Evolutionary conservation across 345 rosid species (phyloP).

Genomic region (Euphorbia lathyris): DNA sequence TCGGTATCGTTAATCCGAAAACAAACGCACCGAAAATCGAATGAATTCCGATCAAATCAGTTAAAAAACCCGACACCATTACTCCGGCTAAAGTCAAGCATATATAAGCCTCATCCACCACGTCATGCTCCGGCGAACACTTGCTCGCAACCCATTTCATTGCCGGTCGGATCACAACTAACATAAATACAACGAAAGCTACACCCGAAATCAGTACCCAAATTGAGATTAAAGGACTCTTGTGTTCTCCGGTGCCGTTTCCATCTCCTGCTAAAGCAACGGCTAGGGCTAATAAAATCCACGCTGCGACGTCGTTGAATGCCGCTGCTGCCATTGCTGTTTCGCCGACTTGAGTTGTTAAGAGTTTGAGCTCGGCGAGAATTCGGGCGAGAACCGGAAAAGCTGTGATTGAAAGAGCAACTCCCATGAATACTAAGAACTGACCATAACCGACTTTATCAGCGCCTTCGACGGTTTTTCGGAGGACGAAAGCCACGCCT

Average conservation of each 20-base stretch:
- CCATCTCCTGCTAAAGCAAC: slow-evolving; percentile 69
- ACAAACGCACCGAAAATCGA: slow-evolving; percentile 81
- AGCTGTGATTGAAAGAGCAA: slow-evolving; percentile 89
- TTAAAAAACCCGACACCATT: slow-evolving; percentile 66
- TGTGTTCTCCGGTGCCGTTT: slow-evolving; percentile 37
- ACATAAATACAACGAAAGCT: slow-evolving; percentile 63
- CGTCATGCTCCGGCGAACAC: slow-evolving; percentile 49
- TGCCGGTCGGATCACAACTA: slow-evolving; percentile 56
- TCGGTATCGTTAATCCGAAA: slow-evolving; percentile 76
- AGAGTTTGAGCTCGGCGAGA: slow-evolving; percentile 79
- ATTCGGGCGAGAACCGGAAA: slow-evolving; percentile 91
- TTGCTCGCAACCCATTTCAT: slow-evolving; percentile 67
- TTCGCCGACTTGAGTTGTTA: slow-evolving; percentile 66
- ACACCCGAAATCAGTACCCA: slow-evolving; percentile 73
- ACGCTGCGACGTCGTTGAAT: slow-evolving; percentile 81
- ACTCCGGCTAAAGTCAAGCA: slow-evolving; percentile 73
- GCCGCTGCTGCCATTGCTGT: slow-evolving; percentile 94
- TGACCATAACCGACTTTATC: slow-evolving; percentile 55
- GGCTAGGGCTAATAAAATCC: slow-evolving; percentile 78
- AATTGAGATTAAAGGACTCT: slow-evolving; percentile 57
- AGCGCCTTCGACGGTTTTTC: slow-evolving; percentile 41
- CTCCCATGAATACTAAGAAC: slow-evolving; percentile 84
- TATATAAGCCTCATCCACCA: slow-evolving; percentile 63
- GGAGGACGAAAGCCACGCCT: slow-evolving; percentile 59
- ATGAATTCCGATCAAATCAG: slow-evolving; percentile 78